Evolutionary conservation across 75 land plant genomes (phyloP).

Genomic region (Larix kaempferi): DNA sequence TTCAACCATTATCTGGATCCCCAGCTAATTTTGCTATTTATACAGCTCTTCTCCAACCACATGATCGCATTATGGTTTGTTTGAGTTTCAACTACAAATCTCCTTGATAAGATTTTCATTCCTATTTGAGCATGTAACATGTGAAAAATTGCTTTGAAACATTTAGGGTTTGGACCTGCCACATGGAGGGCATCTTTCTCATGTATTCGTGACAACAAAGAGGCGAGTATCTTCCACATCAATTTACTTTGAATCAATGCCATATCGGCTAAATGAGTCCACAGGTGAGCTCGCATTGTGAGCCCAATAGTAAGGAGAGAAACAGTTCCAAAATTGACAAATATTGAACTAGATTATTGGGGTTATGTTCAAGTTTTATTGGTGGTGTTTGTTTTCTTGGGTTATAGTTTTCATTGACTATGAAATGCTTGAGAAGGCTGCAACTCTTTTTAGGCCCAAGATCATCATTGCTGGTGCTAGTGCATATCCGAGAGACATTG

Average conservation of each 20-base stretch:
- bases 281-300: slow-evolving; percentile 42
- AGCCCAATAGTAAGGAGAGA: neutral
- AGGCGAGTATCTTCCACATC: slow-evolving; percentile 92
- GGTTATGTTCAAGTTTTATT: neutral
- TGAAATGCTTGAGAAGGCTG: slow-evolving; percentile 82
- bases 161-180: slow-evolving; percentile 77
- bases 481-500: slow-evolving; percentile 87
- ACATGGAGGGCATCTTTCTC: slow-evolving; percentile 88
- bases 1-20: slow-evolving; percentile 93
- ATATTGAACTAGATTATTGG: neutral
- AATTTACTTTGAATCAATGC: slow-evolving; percentile 89
- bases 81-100: neutral
- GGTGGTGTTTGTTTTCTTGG: neutral
- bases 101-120: slow-evolving; percentile 6
- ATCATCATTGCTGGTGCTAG: slow-evolving; percentile 89
- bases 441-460: slow-evolving; percentile 77
- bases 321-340: neutral
- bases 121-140: neutral
- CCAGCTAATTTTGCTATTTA: slow-evolving; percentile 96
- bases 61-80: slow-evolving; percentile 91
- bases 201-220: slow-evolving; percentile 86
- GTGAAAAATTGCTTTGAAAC: neutral
- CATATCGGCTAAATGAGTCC: slow-evolving; percentile 75
- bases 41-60: slow-evolving; percentile 86
- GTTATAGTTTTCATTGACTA: slow-evolving; percentile 74